Conservation (phyloP, 805 yeast genomes). For the Myxozyma kluyveri region DNA sequence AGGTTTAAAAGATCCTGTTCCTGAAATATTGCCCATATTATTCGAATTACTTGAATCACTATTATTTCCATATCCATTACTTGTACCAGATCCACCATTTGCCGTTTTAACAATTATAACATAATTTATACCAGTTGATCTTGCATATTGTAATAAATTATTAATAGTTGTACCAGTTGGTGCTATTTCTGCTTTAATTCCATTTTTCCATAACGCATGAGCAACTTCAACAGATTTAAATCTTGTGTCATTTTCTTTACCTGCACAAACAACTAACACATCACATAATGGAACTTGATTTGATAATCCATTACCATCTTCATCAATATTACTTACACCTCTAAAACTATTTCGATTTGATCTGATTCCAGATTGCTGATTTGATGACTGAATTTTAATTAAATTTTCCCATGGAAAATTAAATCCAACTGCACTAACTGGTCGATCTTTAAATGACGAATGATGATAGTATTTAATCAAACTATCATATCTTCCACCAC, state of each 20-base stretch:
- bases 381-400: background rate
- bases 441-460: slow-evolving; percentile 42
- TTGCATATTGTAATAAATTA: slow-evolving; percentile 62
- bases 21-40: slow-evolving; percentile 20
- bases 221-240: slow-evolving; percentile 64
- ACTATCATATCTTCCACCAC: slow-evolving; percentile 91
- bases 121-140: slow-evolving; percentile 70
- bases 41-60: no score
- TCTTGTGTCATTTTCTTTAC: slow-evolving; percentile 54
- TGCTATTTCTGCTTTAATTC: slow-evolving; percentile 71
- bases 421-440: slow-evolving; percentile 75
- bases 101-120: slow-evolving; percentile 69
- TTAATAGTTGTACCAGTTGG: slow-evolving; percentile 47
- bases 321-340: background rate
- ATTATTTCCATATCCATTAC: slow-evolving; percentile 42
- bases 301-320: background rate
- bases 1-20: slow-evolving; percentile 65
- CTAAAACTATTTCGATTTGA: background rate
- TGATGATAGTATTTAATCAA: slow-evolving; percentile 67
- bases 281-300: slow-evolving; percentile 34
- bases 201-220: slow-evolving; percentile 66
- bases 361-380: background rate
- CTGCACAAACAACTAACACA: slow-evolving; percentile 58
- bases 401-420: slow-evolving; percentile 72
- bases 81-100: slow-evolving; percentile 1